Conservation (phyloP, 805 yeast genomes). For the Nakazawaea pomicola region DNA sequence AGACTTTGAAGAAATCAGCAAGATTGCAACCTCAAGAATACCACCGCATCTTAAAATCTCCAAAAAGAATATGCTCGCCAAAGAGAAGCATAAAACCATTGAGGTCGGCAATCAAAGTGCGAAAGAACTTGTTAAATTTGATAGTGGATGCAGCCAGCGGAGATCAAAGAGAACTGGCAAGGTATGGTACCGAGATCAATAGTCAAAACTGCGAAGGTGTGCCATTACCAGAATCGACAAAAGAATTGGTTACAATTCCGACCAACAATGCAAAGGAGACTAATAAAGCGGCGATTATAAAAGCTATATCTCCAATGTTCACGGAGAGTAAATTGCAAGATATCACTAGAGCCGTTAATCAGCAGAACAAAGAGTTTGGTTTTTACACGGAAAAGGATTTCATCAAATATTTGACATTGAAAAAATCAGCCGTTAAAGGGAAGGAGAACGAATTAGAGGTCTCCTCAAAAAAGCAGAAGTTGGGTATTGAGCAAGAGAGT, state of each 20-base stretch:
- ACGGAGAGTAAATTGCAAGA: background rate
- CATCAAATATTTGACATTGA: conserved; percentile 16
- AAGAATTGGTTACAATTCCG: conserved; percentile 59
- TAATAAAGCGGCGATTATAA: conserved; percentile 30
- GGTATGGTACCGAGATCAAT: conserved; percentile 64
- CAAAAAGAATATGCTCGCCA: conserved; percentile 42
- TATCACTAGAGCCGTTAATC: background rate
- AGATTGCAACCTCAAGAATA: conserved; percentile 14
- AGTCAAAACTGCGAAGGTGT: conserved; percentile 58
- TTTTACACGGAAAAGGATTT: conserved; percentile 25
- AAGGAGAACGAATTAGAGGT: conserved; percentile 8
- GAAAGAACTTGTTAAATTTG: conserved; percentile 33
- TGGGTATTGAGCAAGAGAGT: background rate
- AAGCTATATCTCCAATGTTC: conserved; percentile 22
- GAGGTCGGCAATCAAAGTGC: conserved; percentile 29
- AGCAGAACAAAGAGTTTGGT: conserved; percentile 17
- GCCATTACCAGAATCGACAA: conserved; percentile 51
- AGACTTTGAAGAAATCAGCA: conserved; percentile 9
- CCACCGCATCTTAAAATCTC: conserved; percentile 22
- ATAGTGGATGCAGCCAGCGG: conserved; percentile 63
- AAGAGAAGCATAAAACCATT: conserved; percentile 22
- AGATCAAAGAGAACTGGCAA: conserved; percentile 55
- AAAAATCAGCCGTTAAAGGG: too few relatives aligned
- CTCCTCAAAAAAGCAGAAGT: conserved; percentile 5
- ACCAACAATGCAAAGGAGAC: conserved; percentile 27